Base-by-base conservation (phyloP, 2,329 filamentous ascomycete species). In the Fusarium pseudocircinatum region DNA sequence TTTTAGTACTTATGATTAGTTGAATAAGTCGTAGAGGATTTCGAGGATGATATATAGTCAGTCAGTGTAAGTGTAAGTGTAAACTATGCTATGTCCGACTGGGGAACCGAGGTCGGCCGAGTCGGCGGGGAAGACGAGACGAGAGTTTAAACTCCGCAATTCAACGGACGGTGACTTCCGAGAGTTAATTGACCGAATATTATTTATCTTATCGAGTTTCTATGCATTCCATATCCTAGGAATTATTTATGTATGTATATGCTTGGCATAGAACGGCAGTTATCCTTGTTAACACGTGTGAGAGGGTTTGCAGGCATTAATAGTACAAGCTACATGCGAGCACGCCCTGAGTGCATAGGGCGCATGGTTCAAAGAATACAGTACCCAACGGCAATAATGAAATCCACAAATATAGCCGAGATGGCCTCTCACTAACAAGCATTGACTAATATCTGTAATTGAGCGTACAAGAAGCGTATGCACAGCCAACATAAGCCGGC, bases 21-120 rank as follows among this genome's bases (percentile, higher is more conserved):
- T 26, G 15, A 28, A n/a, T 1, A n/a, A 3, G 6, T 12, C 37
- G 12, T 28, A 28, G 46, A 30, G 32, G 44, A 39, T 12, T 54
- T n/a, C 7, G 24, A 15, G 18, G n/a, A 46, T 8, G 37, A 24
- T 32, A 28, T 34, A 54, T 54, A n/a, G 28, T 65, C 26, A 34
- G 20, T 37, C 20, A 22, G 37, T 39, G 37, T 39, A 7, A 39
- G 37, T 52, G 40, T 58, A 57, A 30, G 43, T 26, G 22, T 37
- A 7, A 20, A 49, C n/a, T 36, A 49, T 66, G 32, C 20, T 28
- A 60, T 40, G 28, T 54, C 60, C 54, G 54, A 49, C 20, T 56
- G n/a, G 30, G 28, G 14, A 37, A 67, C 65, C 64, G 66, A 69
- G 66, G 57, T 69, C 64, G 57, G 67, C 67, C 56, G 70, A 59